phyloP scores from a whole-genome alignment of 331 rosid genomes.

The Acacia pycnantha region DNA sequence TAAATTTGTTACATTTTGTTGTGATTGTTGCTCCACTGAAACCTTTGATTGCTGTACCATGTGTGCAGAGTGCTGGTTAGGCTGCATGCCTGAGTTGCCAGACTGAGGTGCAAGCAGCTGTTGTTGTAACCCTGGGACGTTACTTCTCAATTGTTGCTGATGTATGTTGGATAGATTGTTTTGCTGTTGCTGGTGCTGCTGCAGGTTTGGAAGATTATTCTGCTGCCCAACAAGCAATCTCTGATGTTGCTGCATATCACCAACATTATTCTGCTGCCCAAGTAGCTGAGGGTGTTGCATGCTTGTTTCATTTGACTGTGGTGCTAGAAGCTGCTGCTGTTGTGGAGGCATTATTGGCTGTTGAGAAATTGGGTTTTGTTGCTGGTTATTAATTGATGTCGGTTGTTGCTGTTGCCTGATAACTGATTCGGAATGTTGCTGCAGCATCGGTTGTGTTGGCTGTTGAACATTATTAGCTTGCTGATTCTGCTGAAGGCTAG shows the following conservation, averaged over 20 bases:
- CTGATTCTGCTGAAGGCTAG: constrained; percentile 75
- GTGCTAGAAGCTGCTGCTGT: constrained; percentile 65
- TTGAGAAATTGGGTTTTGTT: constrained; percentile 58
- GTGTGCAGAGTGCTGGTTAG: constrained; percentile 68
- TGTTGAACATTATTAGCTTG: constrained; percentile 66
- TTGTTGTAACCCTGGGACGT: constrained; percentile 64
- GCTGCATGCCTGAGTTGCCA: constrained; percentile 73
- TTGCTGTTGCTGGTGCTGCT: constrained; percentile 50
- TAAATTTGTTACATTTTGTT: constrained; percentile 55
- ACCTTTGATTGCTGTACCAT: constrained; percentile 72
- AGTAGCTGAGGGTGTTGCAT: constrained; percentile 64
- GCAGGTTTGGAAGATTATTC: constrained; percentile 66
- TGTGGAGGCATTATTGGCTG: constrained; percentile 55
- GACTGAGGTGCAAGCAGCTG: constrained; percentile 60
- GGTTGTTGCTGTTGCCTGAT: constrained; percentile 86
- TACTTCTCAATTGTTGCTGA: constrained; percentile 78
- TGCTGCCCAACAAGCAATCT: constrained; percentile 65
- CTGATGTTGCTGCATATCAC: constrained; percentile 82
- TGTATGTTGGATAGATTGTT: constrained; percentile 63
- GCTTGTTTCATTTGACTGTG: constrained; percentile 64
- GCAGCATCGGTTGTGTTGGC: constrained; percentile 67
- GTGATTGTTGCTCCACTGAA: constrained; percentile 67
- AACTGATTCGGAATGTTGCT: constrained; percentile 69
- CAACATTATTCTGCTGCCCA: constrained; percentile 65
- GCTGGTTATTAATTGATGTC: constrained; percentile 60